Percentiles rank a stretch among this genome's conserved stretches.
phyloP scores from a whole-genome alignment of 129 eudicot species.

The Daucus carota region DH1_v3.0 NC_030383.2:5336501-5337000 shows the following conservation, averaged over 20 bases:
- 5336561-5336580: too few species aligned
- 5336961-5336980: slow-evolving; percentile 99
- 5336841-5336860: slow-evolving; percentile 28
- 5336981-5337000: slow-evolving; percentile 97
- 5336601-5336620: too few species aligned
- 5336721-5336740: slow-evolving; percentile 3
- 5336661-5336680: slow-evolving; percentile 1
- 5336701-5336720: slow-evolving; percentile 3
- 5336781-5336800: slow-evolving; percentile 4
- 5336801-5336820: not conserved
- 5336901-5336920: slow-evolving; percentile 62
- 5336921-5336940: slow-evolving; percentile 95
- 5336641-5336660: too few species aligned
- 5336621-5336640: too few species aligned
- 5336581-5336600: too few species aligned
- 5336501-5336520: too few species aligned
- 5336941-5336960: slow-evolving; percentile 92
- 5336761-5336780: not conserved
- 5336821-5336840: not conserved
- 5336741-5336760: not conserved
- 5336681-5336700: not conserved
- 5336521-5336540: too few species aligned
- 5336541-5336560: too few species aligned
- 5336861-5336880: slow-evolving; percentile 36
- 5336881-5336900: slow-evolving; percentile 22